phyloP scores from a whole-genome alignment of 164 flowering plant genomes.

The Dillenia suffruticosa region DNA sequence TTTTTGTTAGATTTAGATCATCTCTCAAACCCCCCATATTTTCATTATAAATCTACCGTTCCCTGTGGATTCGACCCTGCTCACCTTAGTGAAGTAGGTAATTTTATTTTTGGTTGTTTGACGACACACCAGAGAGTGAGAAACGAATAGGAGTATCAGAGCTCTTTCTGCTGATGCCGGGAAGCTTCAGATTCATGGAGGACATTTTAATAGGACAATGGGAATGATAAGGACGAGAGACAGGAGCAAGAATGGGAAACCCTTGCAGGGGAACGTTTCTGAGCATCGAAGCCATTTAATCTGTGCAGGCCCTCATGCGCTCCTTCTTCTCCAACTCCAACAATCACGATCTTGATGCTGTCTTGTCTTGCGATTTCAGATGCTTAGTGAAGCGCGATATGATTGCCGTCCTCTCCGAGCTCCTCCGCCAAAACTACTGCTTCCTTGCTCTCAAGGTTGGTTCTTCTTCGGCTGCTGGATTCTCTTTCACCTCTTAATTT shows the following conservation, averaged over 20 bases:
- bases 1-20: too few relatives aligned
- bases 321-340: constrained; percentile 31
- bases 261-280: constrained; percentile 61
- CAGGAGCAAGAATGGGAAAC: constrained; percentile 70
- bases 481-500: not conserved
- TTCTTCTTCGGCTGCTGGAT: not conserved
- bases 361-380: constrained; percentile 31
- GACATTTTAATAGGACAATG: not conserved
- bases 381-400: constrained; percentile 63
- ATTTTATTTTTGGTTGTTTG: too few relatives aligned
- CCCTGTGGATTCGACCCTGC: too few relatives aligned
- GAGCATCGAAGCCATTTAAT: constrained; percentile 76
- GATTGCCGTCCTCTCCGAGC: constrained; percentile 69
- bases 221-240: constrained; percentile 40
- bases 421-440: constrained; percentile 63
- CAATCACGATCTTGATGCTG: constrained; percentile 19
- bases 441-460: constrained; percentile 54
- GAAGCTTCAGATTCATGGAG: too few relatives aligned
- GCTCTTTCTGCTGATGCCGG: too few relatives aligned
- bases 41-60: too few relatives aligned
- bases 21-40: too few relatives aligned
- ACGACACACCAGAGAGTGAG: too few relatives aligned
- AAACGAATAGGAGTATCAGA: too few relatives aligned
- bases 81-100: too few relatives aligned
- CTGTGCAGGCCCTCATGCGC: constrained; percentile 66